phyloP scores from a whole-genome alignment of 805 yeast species.

The Pichia insulana region DNA sequence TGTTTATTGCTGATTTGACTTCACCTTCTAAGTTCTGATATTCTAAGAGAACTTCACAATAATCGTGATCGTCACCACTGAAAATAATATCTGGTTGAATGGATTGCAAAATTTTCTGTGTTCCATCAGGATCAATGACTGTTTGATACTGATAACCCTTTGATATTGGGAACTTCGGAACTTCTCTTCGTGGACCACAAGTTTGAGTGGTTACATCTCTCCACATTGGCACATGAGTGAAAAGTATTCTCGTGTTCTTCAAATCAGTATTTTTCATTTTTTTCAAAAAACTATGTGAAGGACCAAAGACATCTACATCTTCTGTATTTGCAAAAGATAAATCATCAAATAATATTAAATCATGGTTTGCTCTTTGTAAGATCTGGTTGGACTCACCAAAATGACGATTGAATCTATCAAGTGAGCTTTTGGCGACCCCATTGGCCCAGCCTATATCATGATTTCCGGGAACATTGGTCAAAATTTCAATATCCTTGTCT shows the following conservation, averaged over 20 bases:
- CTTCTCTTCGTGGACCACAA: slow-evolving; percentile 78
- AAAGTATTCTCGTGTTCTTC: slow-evolving; percentile 49
- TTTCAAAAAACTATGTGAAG: slow-evolving; percentile 46
- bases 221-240: slow-evolving; percentile 83
- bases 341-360: slow-evolving; percentile 69
- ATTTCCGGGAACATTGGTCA: slow-evolving; percentile 64
- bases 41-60: slow-evolving; percentile 66
- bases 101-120: slow-evolving; percentile 46
- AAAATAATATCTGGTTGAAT: slow-evolving; percentile 65
- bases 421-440: slow-evolving; percentile 46
- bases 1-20: slow-evolving; percentile 2
- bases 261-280: slow-evolving; percentile 19
- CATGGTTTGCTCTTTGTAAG: slow-evolving; percentile 58
- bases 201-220: slow-evolving; percentile 46
- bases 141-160: slow-evolving; percentile 87
- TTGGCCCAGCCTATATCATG: slow-evolving; percentile 94
- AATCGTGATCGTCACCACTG: slow-evolving; percentile 96
- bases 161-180: slow-evolving; percentile 55
- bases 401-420: slow-evolving; percentile 52
- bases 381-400: slow-evolving; percentile 64
- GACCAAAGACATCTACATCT: slow-evolving; percentile 34
- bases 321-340: slow-evolving; percentile 60
- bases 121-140: slow-evolving; percentile 51
- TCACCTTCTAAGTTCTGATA: slow-evolving; percentile 10
- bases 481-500: slow-evolving; percentile 29